These are phyloP conservation scores for Naganishia albida DNA, from an alignment of 1,284 basidiomycete genomes.

Conservation along the genomic window DNA sequence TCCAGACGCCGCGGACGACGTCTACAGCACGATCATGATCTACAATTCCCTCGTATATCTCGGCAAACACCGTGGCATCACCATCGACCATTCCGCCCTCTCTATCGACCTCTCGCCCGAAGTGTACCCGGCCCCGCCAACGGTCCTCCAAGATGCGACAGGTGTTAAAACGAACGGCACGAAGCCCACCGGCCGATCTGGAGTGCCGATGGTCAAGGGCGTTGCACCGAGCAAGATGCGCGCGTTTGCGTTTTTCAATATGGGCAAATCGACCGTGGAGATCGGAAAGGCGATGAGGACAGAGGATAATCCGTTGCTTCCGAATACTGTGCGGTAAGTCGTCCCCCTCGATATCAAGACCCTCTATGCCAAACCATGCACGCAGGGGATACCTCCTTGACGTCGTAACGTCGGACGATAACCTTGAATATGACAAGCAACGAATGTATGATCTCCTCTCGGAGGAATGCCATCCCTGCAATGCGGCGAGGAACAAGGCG, in stretches of 20 bases:
- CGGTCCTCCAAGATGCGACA: conserved; percentile 24
- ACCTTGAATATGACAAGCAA: conserved; percentile 29
- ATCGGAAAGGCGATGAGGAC: conserved; percentile 36
- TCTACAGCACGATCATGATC: conserved; percentile 48
- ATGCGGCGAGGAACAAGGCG: conserved; percentile 22
- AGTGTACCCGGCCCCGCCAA: conserved; percentile 4
- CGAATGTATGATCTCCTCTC: conserved; percentile 27
- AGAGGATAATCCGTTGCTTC: conserved; percentile 31
- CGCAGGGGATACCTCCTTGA: conserved; percentile 27
- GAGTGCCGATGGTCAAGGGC: background rate
- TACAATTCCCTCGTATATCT: conserved; percentile 37
- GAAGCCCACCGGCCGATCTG: background rate
- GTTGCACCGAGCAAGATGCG: conserved; percentile 34
- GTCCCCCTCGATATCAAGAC: background rate
- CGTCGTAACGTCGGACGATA: background rate
- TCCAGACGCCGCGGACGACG: conserved; percentile 55
- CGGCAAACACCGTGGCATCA: conserved; percentile 33
- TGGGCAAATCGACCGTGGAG: conserved; percentile 34
- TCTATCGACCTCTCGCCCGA: conserved; percentile 13
- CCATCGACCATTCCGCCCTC: conserved; percentile 33
- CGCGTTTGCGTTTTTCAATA: conserved; percentile 37
- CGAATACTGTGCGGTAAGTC: conserved; percentile 39
- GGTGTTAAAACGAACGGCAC: conserved; percentile 5
- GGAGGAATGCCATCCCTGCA: conserved; percentile 16
- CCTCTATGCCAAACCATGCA: background rate